Conservation (phyloP, 805 yeast species). For the Cyberlindnera xylosilytica region DNA sequence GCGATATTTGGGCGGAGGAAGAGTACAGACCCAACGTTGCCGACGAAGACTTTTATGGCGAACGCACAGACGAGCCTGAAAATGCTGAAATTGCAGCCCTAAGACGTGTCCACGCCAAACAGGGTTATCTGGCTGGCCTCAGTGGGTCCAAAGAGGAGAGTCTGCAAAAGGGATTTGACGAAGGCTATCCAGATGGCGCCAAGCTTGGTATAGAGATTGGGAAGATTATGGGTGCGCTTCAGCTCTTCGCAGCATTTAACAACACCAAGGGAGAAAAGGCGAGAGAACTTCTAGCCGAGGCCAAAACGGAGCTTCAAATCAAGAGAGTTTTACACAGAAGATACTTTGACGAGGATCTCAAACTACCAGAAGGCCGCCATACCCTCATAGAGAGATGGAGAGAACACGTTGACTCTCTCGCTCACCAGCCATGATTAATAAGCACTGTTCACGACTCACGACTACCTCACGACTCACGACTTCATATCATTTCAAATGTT, state of each 20-base stretch:
- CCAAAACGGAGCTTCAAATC: conserved; percentile 54
- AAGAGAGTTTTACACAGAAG: conserved; percentile 50
- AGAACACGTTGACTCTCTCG: conserved; percentile 3
- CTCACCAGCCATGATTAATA: conserved; percentile 2
- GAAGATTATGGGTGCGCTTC: conserved; percentile 51
- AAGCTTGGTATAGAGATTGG: conserved; percentile 67
- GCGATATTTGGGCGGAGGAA: conserved; percentile 35
- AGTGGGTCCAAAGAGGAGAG: conserved; percentile 62
- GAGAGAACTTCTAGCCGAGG: conserved; percentile 31
- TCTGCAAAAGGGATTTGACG: conserved; percentile 79
- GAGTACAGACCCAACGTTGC: conserved; percentile 19
- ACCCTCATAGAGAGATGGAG: conserved; percentile 48
- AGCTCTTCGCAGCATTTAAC: conserved; percentile 26
- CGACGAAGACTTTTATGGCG: conserved; percentile 36
- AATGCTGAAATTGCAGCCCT: conserved; percentile 36
- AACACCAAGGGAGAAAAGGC: conserved; percentile 21
- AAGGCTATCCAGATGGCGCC: conserved; percentile 76
- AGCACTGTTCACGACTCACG: background rate
- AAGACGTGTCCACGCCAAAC: conserved; percentile 63
- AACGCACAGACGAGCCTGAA: conserved; percentile 18
- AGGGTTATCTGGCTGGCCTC: conserved; percentile 84
- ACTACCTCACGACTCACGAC: background rate
- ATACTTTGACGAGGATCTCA: conserved; percentile 47
- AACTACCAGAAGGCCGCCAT: conserved; percentile 22
- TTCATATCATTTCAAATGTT: background rate